Conservation (phyloP, 2,329 filamentous ascomycete species). For the Escovopsis sp. region DNA sequence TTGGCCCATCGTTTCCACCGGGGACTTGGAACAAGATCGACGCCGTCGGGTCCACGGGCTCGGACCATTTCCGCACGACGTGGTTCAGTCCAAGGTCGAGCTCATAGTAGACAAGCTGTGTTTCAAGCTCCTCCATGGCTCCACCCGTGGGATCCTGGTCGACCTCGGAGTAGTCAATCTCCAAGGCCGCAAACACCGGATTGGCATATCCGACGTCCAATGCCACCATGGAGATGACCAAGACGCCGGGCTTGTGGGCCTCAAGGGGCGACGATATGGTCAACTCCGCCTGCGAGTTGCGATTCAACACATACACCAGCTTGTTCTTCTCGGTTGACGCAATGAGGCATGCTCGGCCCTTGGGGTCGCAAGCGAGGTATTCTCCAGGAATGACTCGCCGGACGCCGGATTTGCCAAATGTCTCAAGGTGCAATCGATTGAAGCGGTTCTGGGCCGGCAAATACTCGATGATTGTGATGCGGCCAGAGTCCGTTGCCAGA, state of each 20-base stretch:
- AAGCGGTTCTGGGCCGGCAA: constrained; percentile 75
- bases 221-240: constrained; percentile 77
- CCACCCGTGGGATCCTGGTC: constrained; percentile 84
- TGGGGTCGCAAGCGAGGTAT: constrained; percentile 89
- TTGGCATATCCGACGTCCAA: constrained; percentile 96
- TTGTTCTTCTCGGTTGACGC: constrained; percentile 98
- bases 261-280: constrained; percentile 95
- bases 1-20: constrained; percentile 83
- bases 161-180: constrained; percentile 81
- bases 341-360: constrained; percentile 87
- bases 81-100: constrained; percentile 94
- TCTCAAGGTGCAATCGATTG: constrained; percentile 82
- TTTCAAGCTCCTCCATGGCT: constrained; percentile 70
- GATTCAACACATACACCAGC: constrained; percentile 94
- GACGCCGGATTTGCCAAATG: constrained; percentile 93
- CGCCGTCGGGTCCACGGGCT: constrained; percentile 78
- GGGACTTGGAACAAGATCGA: constrained; percentile 91
- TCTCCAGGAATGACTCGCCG: constrained; percentile 89
- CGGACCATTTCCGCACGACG: constrained; percentile 92
- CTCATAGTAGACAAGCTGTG: constrained; percentile 91
- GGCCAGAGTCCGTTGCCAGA: constrained; percentile 86
- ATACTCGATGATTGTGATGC: constrained; percentile 90
- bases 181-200: constrained; percentile 86
- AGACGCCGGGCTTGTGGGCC: constrained; percentile 81
- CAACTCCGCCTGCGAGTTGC: constrained; percentile 84